Evolutionary conservation across 2,329 filamentous ascomycete genomes (phyloP), one percentile per base, ranked within the genome.

Genomic region (Pyrenochaeta sp.): DNA sequence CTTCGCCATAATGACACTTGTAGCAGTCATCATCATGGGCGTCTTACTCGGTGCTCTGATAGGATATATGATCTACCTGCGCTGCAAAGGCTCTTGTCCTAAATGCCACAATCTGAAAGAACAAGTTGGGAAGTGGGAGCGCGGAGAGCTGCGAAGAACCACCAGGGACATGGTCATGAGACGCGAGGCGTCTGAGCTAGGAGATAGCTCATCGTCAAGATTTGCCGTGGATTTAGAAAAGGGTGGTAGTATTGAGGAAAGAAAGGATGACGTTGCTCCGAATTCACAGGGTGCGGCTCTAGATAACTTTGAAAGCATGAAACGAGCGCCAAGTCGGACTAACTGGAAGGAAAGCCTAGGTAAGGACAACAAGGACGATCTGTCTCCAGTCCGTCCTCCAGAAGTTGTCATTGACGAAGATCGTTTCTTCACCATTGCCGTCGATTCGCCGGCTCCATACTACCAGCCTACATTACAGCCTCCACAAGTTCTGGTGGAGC

Each of bases 61-160:
- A 2, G 12, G n/a, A 5, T 52, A 52, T 49, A 42, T 59, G 28
- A n/a, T 59, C 24, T 61, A 52, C 28, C 37, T 61, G 22, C 52
- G 56, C 1, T 54, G 30, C n/a, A 47, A 42, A 24, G 62, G 52
- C 19, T 45, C 60, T 27, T 65, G 62, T 40, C 54, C 50, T 2
- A 53, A 45, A 1, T 65, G 62, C 43, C 28, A 30, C 24, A 34
- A 25, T 12, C 43, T 54, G 36, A 30, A 51, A 15, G 32, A 47
- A 6, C 44, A 62, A 25, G 42, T 65, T 5, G n/a, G 27, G 2
- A 62, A 61, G 36, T 65, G 54, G 52, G 32, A 62, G 24, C 46
- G 47, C 3, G 62, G 59, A 1, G 56, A 65, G 32, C 47, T 58
- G 13, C 58, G 58, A 36, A 28, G 37, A 4, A 58, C 62, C 15